Evolutionary conservation across 2,329 filamentous ascomycete species (phyloP), one percentile per base, ranked within the genome.

Genomic region (Epichloe sibirici): DNA sequence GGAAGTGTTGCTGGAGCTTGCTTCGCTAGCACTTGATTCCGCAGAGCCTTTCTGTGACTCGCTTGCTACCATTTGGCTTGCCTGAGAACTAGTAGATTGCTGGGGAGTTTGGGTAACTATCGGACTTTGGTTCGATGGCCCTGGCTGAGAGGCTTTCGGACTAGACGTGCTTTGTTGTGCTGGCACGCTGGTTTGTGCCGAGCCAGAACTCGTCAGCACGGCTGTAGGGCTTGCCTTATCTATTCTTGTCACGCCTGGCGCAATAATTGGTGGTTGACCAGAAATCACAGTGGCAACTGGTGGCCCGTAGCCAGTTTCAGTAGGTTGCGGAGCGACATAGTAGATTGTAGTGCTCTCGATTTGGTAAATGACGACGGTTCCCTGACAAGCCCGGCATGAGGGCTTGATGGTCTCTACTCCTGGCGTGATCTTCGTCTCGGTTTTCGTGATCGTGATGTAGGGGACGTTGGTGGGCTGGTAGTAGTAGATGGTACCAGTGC

Each of bases 311-410:
- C 15, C 43, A 6, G 21, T 46, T 23, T 49, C 35, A 4, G 23
- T 17, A 17, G 35, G 34, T 40, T 12, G 40, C 45, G 31, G 49
- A 7, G 40, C 25, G n/a, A 38, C 13, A 38, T 38, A 31, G 35
- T 51, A 51, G 34, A 46, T 46, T 34, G 49, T 51, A 6, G 34
- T 51, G 2, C 34, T 21, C 15, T 51, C 49, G 28, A 46, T 46
- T 39, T 51, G n/a, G 21, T 46, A 51, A 13, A 51, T 51, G 49
- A 45, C 38, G 49, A 51, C 13, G n/a, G 49, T 51, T 17, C 49
- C 49, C 35, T 51, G 17, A 21, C 49, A 51, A 40, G 49, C 49
- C 7, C 49, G 49, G n/a, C 49, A 51, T 15, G 43, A 6, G 23
- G 49, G 49, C 43, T 40, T 34, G n/a, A 37, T 9, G 28, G 49